Percentiles rank a stretch among this genome's conserved stretches.
These are phyloP conservation scores for Chondrus crispus DNA, from an alignment of 23 red algal species.

Conservation along the genomic window DNA sequence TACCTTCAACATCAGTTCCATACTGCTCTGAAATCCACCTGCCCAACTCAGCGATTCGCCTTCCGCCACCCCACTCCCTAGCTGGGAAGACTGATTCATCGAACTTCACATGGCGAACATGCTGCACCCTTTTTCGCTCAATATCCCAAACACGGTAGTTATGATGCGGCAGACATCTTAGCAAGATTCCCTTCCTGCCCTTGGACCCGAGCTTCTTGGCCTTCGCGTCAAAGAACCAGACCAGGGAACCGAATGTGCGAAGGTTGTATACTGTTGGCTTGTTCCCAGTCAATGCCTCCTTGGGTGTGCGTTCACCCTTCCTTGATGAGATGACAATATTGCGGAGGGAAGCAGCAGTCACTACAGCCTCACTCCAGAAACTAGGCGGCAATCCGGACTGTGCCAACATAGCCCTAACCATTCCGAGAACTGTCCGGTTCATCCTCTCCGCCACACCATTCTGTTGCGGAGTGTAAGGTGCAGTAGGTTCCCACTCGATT, in stretches of 20 bases:
- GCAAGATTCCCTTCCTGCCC: background rate
- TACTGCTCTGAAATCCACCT: background rate
- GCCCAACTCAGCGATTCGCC: background rate
- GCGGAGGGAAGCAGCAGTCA: background rate
- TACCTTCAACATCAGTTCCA: background rate
- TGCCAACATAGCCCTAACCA: background rate
- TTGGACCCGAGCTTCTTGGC: background rate
- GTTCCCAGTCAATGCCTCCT: background rate
- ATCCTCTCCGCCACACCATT: slow-evolving; percentile 18
- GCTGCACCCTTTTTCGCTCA: background rate
- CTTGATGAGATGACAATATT: background rate
- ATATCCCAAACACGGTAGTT: background rate
- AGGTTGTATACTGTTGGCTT: background rate
- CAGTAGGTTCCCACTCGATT: background rate
- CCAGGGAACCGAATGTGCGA: background rate
- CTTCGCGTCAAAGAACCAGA: background rate
- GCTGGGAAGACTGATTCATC: background rate
- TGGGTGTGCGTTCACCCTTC: background rate
- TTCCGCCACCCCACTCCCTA: background rate
- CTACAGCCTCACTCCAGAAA: background rate
- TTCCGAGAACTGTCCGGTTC: slow-evolving; percentile 17
- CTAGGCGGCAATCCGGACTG: background rate
- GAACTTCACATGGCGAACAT: background rate
- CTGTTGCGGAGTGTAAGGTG: slow-evolving; percentile 3
- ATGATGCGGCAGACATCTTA: background rate